These are phyloP conservation scores for Cyberlindnera maclurae DNA, from an alignment of 805 yeast genomes.

Conservation along the genomic window DNA sequence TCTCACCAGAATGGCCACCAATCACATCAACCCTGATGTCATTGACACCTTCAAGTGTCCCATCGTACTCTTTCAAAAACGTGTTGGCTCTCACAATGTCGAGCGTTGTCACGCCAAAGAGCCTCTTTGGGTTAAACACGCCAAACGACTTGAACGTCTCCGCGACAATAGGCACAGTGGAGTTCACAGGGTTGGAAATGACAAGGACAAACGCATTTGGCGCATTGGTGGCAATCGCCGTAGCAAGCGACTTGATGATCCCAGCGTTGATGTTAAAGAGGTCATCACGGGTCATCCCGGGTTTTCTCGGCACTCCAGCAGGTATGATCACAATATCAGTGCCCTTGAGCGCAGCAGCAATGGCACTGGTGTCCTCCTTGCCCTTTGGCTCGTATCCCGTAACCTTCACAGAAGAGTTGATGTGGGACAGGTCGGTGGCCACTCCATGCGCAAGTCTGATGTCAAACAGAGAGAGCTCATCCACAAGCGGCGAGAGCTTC, in stretches of 20 bases:
- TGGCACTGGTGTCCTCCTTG: constrained; percentile 41
- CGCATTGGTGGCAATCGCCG: constrained; percentile 62
- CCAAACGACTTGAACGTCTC: constrained; percentile 66
- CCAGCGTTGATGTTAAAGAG: constrained; percentile 78
- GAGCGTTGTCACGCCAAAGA: constrained; percentile 85
- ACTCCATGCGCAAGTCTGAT: constrained; percentile 83
- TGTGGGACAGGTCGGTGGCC: constrained; percentile 82
- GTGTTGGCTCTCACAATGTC: constrained; percentile 86
- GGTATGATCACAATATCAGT: constrained; percentile 51
- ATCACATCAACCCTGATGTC: constrained; percentile 36
- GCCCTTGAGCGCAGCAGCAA: constrained; percentile 27
- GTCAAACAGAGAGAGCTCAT: constrained; percentile 72
- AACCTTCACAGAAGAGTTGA: constrained; percentile 59
- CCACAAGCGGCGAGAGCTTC: constrained; percentile 54
- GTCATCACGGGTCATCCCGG: constrained; percentile 92
- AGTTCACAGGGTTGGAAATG: constrained; percentile 91
- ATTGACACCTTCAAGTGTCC: constrained; percentile 30
- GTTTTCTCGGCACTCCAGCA: constrained; percentile 91
- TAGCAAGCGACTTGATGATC: constrained; percentile 67
- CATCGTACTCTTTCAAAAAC: constrained; percentile 42
- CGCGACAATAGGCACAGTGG: constrained; percentile 85
- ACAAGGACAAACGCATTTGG: constrained; percentile 74
- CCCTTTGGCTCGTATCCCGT: constrained; percentile 47
- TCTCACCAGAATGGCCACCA: constrained; percentile 95
- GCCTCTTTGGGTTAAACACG: constrained; percentile 60